phyloP scores from a whole-genome alignment of 495 filamentous ascomycete species.

The Oleoguttula mirabilis region DNA sequence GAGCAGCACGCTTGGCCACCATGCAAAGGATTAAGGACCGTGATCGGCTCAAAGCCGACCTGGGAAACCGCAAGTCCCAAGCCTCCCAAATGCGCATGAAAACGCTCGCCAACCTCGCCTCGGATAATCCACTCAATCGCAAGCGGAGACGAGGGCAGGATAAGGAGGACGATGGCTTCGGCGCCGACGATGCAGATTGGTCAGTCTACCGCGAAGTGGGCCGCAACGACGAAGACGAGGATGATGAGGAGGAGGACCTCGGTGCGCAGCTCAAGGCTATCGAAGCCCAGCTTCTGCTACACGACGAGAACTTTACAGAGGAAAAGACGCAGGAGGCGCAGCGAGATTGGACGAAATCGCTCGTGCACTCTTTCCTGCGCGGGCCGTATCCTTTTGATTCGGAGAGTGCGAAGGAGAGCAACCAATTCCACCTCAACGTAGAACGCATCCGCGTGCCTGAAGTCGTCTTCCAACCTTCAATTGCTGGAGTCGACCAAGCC shows the following conservation, averaged over 20 bases:
- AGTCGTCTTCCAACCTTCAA: slow-evolving; percentile 87
- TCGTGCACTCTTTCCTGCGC: slow-evolving; percentile 78
- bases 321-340: slow-evolving; percentile 84
- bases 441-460: slow-evolving; percentile 95
- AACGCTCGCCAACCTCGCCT: slow-evolving; percentile 88
- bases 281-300: slow-evolving; percentile 71
- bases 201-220: slow-evolving; percentile 86
- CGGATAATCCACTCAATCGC: slow-evolving; percentile 67
- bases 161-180: slow-evolving; percentile 87
- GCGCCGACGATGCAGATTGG: slow-evolving; percentile 96
- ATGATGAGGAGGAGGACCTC: slow-evolving; percentile 82
- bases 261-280: slow-evolving; percentile 54
- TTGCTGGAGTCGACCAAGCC: slow-evolving; percentile 90
- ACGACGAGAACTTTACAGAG: slow-evolving; percentile 80
- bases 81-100: slow-evolving; percentile 97
- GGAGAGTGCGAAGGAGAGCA: slow-evolving; percentile 62
- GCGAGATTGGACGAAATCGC: slow-evolving; percentile 81
- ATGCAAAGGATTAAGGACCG: slow-evolving; percentile 84
- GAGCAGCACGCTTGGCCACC: slow-evolving; percentile 57
- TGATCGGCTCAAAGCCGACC: slow-evolving; percentile 77
- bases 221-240: slow-evolving; percentile 65
- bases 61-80: slow-evolving; percentile 90
- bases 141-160: slow-evolving; percentile 64
- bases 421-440: slow-evolving; percentile 90
- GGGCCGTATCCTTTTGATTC: slow-evolving; percentile 79